Evolutionary conservation across 140 eudicot genomes (phyloP).

Genomic region (Erigeron philadelphicus): DNA sequence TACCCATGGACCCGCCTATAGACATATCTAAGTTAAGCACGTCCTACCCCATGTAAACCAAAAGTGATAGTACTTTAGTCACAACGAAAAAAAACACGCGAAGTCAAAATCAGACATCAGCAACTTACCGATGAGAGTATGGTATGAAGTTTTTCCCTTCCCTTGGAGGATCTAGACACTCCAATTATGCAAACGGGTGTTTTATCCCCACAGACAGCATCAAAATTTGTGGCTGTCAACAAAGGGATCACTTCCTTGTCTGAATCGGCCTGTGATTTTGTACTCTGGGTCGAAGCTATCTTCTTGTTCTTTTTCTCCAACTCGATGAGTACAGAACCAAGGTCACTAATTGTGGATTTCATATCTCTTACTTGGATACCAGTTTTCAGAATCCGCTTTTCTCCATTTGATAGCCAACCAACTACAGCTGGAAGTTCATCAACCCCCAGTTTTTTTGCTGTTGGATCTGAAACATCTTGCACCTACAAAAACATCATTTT

Average conservation of each 20-base stretch:
- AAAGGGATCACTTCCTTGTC: conserved; percentile 41
- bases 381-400: conserved; percentile 54
- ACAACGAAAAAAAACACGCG: not conserved
- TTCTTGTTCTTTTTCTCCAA: conserved; percentile 79
- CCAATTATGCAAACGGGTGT: conserved; percentile 86
- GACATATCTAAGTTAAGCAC: not conserved
- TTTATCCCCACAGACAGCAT: conserved; percentile 59
- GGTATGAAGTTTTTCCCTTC: conserved; percentile 52
- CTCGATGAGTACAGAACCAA: conserved; percentile 48
- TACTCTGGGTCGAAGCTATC: conserved; percentile 37
- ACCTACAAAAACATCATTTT: conserved; percentile 38
- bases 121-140: conserved; percentile 55
- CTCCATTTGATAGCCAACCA: conserved; percentile 93
- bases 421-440: conserved; percentile 79
- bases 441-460: conserved; percentile 48
- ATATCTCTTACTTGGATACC: conserved; percentile 78
- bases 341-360: conserved; percentile 69
- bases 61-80: not conserved
- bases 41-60: not conserved
- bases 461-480: conserved; percentile 60
- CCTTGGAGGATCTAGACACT: conserved; percentile 55
- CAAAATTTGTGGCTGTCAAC: conserved; percentile 56
- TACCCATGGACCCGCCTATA: not conserved
- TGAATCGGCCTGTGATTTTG: conserved; percentile 38
- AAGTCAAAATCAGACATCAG: not conserved